These are phyloP conservation scores for Emydomyces testavorans DNA, from an alignment of 2,329 filamentous ascomycete genomes.

Conservation along the genomic window DNA sequence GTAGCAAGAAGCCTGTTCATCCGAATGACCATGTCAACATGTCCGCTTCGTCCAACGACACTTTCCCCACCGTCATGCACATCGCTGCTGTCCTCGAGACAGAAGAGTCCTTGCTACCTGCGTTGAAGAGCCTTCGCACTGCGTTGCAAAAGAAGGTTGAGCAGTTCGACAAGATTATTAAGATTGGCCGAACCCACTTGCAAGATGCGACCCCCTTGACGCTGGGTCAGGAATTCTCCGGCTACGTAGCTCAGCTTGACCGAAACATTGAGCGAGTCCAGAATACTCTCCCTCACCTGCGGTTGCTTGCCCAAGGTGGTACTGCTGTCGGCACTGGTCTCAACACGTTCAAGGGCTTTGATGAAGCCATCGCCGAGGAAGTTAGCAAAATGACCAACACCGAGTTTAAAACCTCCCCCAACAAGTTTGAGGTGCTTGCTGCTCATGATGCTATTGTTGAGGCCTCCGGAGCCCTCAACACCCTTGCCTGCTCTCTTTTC, in stretches of 20 bases:
- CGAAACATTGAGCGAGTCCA: constrained; percentile 80
- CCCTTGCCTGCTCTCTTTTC: constrained; percentile 77
- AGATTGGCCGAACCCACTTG: constrained; percentile 95
- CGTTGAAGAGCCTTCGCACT: constrained; percentile 67
- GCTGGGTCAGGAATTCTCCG: constrained; percentile 93
- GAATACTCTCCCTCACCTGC: constrained; percentile 68
- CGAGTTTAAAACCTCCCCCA: constrained; percentile 89
- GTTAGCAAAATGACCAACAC: constrained; percentile 86
- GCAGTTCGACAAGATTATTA: constrained; percentile 88
- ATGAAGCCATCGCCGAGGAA: constrained; percentile 81
- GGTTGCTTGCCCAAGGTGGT: constrained; percentile 83
- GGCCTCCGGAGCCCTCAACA: constrained; percentile 87
- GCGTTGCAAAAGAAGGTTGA: constrained; percentile 82
- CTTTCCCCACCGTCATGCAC: constrained; percentile 99
- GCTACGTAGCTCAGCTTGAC: constrained; percentile 90
- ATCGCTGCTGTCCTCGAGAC: constrained; percentile 93
- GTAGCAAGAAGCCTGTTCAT: constrained; percentile 95
- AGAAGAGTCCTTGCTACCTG: constrained; percentile 71
- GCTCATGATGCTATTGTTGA: constrained; percentile 94
- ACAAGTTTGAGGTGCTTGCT: constrained; percentile 96
- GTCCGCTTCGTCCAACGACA: constrained; percentile 96
- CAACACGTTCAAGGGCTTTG: constrained; percentile 95
- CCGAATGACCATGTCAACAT: constrained; percentile 99
- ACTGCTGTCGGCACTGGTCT: constrained; percentile 94
- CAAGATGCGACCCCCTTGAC: constrained; percentile 95